Conservation (phyloP, 2,329 filamentous ascomycete species). For the Fusarium tjaetaba region DNA sequence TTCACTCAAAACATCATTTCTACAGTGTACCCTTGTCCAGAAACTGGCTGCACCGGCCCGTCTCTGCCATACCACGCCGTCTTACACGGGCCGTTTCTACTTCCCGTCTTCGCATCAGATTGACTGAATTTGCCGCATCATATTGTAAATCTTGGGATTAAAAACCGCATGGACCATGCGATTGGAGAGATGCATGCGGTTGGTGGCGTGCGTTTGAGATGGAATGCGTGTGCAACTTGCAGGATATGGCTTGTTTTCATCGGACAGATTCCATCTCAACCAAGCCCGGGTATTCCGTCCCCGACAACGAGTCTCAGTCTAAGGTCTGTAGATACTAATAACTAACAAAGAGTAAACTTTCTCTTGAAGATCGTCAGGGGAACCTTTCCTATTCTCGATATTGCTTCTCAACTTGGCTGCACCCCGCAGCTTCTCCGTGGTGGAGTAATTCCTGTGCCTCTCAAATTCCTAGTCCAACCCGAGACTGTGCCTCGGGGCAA, state of each 20-base stretch:
- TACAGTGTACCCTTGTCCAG: slow-evolving; percentile 20
- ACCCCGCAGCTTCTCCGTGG: slow-evolving; percentile 38
- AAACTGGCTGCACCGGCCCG: slow-evolving; percentile 33
- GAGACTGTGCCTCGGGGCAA: slow-evolving; percentile 17
- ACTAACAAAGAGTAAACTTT: not conserved
- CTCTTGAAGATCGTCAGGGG: slow-evolving; percentile 26
- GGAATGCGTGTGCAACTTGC: slow-evolving; percentile 26
- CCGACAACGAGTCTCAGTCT: not conserved
- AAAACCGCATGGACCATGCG: slow-evolving; percentile 36
- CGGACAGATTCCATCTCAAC: not conserved
- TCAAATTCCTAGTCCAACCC: not conserved
- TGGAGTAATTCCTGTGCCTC: slow-evolving; percentile 22
- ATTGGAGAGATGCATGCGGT: slow-evolving; percentile 24
- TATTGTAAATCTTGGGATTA: not conserved
- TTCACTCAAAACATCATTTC: not conserved
- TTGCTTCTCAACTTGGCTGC: slow-evolving; percentile 22
- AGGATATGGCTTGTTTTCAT: slow-evolving; percentile 12
- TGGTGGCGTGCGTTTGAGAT: slow-evolving; percentile 16
- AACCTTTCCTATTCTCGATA: not conserved
- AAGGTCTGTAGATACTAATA: not conserved
- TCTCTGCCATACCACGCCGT: slow-evolving; percentile 31
- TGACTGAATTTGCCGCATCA: not conserved
- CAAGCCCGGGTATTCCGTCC: not conserved
- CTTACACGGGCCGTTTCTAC: slow-evolving; percentile 33
- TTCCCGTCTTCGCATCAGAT: slow-evolving; percentile 14